Evolutionary conservation across 2,329 filamentous ascomycete species (phyloP).

Genomic region (Elsinoe arachidis): DNA sequence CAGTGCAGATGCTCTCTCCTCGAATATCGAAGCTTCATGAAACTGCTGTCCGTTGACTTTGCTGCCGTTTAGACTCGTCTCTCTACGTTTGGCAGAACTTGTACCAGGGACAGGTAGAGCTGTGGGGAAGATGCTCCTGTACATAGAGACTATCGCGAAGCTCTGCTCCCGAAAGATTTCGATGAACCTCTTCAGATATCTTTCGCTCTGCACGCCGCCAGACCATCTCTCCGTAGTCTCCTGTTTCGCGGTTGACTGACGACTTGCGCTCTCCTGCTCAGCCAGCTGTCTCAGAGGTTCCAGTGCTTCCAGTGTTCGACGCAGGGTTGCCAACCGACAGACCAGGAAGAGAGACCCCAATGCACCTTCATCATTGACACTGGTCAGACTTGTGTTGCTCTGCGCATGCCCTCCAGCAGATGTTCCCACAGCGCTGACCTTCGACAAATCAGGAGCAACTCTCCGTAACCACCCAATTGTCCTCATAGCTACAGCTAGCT

Average conservation of each 20-base stretch:
- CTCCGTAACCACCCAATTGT: constrained; percentile 86
- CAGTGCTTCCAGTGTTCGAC: constrained; percentile 71
- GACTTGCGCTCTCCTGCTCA: constrained; percentile 59
- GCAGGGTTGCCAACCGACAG: constrained; percentile 71
- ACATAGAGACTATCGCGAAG: constrained; percentile 91
- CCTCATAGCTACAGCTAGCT: constrained; percentile 81
- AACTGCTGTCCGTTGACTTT: constrained; percentile 19
- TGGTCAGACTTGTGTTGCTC: not conserved
- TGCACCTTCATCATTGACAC: constrained; percentile 47
- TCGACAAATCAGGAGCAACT: constrained; percentile 66
- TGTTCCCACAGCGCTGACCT: constrained; percentile 16
- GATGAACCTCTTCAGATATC: constrained; percentile 89
- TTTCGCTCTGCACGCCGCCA: constrained; percentile 86
- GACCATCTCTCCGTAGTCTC: constrained; percentile 28
- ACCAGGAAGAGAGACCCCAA: constrained; percentile 80
- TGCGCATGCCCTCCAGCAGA: not conserved
- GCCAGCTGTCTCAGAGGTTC: constrained; percentile 80
- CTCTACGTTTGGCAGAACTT: not conserved
- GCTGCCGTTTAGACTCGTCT: not conserved
- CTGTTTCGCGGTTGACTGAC: not conserved
- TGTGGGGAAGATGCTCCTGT: constrained; percentile 75
- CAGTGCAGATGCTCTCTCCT: constrained; percentile 55
- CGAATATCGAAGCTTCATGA: constrained; percentile 3
- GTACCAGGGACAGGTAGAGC: constrained; percentile 36
- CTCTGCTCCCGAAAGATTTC: constrained; percentile 97